Conservation (phyloP, 2,329 filamentous ascomycete genomes). For the Ophiostoma montium region DNA sequence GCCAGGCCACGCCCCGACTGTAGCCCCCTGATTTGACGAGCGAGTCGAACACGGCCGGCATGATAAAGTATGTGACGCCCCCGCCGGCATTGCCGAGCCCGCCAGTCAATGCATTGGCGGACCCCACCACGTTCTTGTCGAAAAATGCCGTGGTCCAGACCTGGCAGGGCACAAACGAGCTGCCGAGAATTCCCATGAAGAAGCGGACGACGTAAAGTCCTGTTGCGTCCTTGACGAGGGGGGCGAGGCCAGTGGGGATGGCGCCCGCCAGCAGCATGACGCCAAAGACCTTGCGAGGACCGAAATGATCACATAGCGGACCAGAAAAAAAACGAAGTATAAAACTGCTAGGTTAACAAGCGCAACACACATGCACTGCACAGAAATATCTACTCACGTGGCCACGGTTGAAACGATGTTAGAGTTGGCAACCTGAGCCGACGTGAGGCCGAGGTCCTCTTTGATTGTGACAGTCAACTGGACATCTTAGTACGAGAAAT, state of each 20-base stretch:
- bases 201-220: conserved; percentile 63
- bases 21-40: not conserved
- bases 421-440: conserved; percentile 67
- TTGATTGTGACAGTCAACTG: conserved; percentile 63
- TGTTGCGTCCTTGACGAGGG: conserved; percentile 52
- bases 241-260: conserved; percentile 70
- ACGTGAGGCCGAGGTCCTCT: conserved; percentile 57
- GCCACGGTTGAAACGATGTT: conserved; percentile 73
- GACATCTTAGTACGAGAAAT: not conserved
- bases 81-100: conserved; percentile 81
- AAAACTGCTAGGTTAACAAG: conserved; percentile 30
- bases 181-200: conserved; percentile 68
- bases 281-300: conserved; percentile 67
- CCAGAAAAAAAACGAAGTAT: conserved; percentile 66
- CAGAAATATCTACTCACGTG: conserved; percentile 34
- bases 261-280: conserved; percentile 63
- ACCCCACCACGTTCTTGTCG: conserved; percentile 83
- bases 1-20: not conserved
- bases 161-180: conserved; percentile 71
- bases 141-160: conserved; percentile 91
- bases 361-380: too few relatives aligned
- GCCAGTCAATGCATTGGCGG: conserved; percentile 71
- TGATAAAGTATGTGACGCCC: conserved; percentile 84
- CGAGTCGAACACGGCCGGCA: conserved; percentile 71
- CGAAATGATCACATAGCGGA: conserved; percentile 73